Evolutionary conservation across 2,329 filamentous ascomycete genomes (phyloP).

Genomic region (Fusarium siculi): DNA sequence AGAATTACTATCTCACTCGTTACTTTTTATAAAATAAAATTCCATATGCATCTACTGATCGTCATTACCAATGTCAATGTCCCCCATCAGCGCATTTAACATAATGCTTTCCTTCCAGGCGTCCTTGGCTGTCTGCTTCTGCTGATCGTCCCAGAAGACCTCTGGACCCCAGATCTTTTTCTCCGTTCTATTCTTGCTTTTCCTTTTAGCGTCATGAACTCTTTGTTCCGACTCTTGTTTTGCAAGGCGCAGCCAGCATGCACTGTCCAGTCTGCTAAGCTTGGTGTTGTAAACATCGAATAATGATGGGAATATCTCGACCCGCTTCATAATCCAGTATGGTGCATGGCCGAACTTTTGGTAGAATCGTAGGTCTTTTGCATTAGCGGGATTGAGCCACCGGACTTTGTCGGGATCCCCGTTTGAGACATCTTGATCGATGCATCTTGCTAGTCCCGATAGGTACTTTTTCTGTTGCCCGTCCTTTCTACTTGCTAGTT

Average conservation of each 20-base stretch:
- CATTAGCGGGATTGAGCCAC: not conserved
- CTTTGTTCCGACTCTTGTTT: not conserved
- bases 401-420: not conserved
- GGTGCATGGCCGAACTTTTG: not conserved
- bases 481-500: not conserved
- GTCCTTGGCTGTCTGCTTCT: not conserved
- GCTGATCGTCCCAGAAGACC: not conserved
- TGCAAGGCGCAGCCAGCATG: not conserved
- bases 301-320: not conserved
- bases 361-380: not conserved
- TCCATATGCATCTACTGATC: not conserved
- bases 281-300: not conserved
- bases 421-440: not conserved
- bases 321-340: not conserved
- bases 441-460: not conserved
- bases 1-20: not conserved
- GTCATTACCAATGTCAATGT: not conserved
- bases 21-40: not conserved
- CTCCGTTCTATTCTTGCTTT: not conserved
- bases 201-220: not conserved
- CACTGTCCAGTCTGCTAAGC: not conserved
- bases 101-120: not conserved
- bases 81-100: not conserved
- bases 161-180: not conserved
- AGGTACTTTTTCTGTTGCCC: not conserved